Conservation (phyloP, 2,329 filamentous ascomycete genomes). For the Calonectria honghensis region DNA sequence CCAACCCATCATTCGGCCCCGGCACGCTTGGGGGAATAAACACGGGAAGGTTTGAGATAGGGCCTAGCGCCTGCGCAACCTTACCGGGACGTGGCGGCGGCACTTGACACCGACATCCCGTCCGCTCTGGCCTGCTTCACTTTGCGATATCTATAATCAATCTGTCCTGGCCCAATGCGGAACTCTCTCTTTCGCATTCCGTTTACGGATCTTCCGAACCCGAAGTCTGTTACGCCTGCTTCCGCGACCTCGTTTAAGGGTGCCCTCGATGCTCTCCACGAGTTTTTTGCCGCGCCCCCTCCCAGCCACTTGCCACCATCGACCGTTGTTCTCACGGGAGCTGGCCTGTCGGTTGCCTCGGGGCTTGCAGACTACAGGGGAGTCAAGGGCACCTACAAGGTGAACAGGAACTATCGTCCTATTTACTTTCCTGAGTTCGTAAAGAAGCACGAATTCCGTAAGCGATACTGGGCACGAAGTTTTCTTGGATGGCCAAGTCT, state of each 20-base stretch:
- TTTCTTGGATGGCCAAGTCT: conserved; percentile 95
- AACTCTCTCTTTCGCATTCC: conserved; percentile 90
- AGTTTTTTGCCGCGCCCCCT: conserved; percentile 82
- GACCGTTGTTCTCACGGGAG: conserved; percentile 80
- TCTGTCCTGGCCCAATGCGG: conserved; percentile 68
- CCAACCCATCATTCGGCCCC: conserved; percentile 4
- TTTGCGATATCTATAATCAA: conserved; percentile 19
- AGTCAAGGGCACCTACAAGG: conserved; percentile 90
- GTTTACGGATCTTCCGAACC: conserved; percentile 88
- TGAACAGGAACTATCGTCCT: conserved; percentile 92
- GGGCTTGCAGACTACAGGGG: conserved; percentile 96
- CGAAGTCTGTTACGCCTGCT: conserved; percentile 83
- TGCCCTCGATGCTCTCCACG: conserved; percentile 84
- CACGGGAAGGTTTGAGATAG: conserved; percentile 1
- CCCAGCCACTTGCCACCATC: conserved; percentile 68
- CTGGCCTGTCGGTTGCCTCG: conserved; percentile 94
- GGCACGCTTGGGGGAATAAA: conserved; percentile 1
- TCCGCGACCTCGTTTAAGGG: conserved; percentile 82
- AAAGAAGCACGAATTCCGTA: conserved; percentile 86
- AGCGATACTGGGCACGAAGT: conserved; percentile 96
- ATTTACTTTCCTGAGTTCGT: conserved; percentile 96
- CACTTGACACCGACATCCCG: conserved; percentile 10
- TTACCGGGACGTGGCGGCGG: neutral
- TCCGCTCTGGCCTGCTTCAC: neutral
- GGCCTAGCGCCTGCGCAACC: conserved; percentile 21